phyloP scores from a whole-genome alignment of 768 basidiomycete species.

The Amanita rubescens region DNA sequence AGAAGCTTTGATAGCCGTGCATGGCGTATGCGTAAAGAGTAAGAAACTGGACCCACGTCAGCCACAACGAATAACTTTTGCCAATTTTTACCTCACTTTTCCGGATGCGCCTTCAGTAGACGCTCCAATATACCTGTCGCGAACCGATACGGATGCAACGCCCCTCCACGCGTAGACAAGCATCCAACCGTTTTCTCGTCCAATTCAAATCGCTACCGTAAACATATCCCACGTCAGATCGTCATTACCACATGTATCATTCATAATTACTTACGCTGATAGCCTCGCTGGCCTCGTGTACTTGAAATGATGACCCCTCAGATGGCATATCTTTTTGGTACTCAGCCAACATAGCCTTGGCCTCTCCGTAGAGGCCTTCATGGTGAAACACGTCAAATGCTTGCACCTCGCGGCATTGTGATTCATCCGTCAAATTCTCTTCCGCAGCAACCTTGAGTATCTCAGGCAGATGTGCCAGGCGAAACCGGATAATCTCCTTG shows the following conservation, averaged over 20 bases:
- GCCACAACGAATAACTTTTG: not conserved
- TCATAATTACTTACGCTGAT: slow-evolving; percentile 22
- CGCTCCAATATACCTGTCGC: slow-evolving; percentile 52
- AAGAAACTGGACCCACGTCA: slow-evolving; percentile 38
- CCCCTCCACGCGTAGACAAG: slow-evolving; percentile 48
- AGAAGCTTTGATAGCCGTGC: slow-evolving; percentile 36
- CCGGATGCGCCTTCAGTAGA: slow-evolving; percentile 40
- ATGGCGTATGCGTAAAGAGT: slow-evolving; percentile 56
- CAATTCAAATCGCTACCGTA: slow-evolving; percentile 41
- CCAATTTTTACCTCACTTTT: slow-evolving; percentile 31
- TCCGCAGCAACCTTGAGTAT: slow-evolving; percentile 43
- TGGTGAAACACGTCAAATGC: slow-evolving; percentile 51
- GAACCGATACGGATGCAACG: slow-evolving; percentile 64
- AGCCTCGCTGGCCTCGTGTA: slow-evolving; percentile 22
- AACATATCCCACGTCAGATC: not conserved
- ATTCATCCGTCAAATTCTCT: slow-evolving; percentile 42
- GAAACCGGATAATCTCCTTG: slow-evolving; percentile 49
- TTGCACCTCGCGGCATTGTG: slow-evolving; percentile 52
- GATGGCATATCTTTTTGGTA: slow-evolving; percentile 47
- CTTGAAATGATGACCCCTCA: slow-evolving; percentile 30
- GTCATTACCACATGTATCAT: not conserved
- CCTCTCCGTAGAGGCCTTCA: slow-evolving; percentile 30
- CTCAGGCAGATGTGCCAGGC: slow-evolving; percentile 48
- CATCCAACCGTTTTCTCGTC: slow-evolving; percentile 39
- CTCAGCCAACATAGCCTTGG: slow-evolving; percentile 33